Percentiles rank a stretch among this genome's conserved stretches.
Evolutionary conservation across 164 flowering plant genomes (phyloP).

Genomic region (Piper betle): DNA sequence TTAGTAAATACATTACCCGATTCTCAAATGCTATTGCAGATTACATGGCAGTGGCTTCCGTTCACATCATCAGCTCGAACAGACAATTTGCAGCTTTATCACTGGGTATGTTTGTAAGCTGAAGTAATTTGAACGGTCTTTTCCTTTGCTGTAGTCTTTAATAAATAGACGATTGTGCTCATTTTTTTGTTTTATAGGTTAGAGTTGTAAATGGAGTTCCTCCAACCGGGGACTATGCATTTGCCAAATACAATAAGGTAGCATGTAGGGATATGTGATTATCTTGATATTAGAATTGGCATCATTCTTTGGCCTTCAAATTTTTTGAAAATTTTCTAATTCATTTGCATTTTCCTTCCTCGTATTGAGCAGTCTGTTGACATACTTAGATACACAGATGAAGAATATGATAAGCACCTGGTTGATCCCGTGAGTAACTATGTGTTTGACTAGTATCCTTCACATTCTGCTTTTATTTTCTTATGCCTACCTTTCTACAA

Average conservation of each 20-base stretch:
- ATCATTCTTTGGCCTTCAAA: not conserved
- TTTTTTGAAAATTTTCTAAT: not conserved
- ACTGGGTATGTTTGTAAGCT: constrained; percentile 50
- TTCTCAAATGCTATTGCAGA: constrained; percentile 25
- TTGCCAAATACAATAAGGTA: constrained; percentile 97
- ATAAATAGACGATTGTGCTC: not conserved
- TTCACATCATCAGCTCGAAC: constrained; percentile 83
- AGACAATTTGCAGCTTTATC: constrained; percentile 82
- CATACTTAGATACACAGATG: constrained; percentile 74
- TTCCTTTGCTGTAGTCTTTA: not conserved
- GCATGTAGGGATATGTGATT: not conserved
- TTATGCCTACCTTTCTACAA: not conserved
- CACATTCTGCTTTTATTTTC: not conserved
- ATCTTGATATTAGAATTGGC: not conserved
- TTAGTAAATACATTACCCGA: not conserved
- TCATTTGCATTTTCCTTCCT: not conserved
- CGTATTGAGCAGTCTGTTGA: constrained; percentile 60
- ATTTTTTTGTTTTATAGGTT: constrained; percentile 38
- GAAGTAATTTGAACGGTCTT: not conserved
- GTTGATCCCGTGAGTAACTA: constrained; percentile 75
- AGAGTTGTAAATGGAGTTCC: constrained; percentile 92
- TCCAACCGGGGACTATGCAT: constrained; percentile 91
- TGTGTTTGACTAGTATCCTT: not conserved
- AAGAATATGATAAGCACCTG: constrained; percentile 87
- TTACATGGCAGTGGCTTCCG: constrained; percentile 96